Base-by-base conservation (phyloP, 352 stramenopile species). In the Globisporangium sylvaticum region DNA sequence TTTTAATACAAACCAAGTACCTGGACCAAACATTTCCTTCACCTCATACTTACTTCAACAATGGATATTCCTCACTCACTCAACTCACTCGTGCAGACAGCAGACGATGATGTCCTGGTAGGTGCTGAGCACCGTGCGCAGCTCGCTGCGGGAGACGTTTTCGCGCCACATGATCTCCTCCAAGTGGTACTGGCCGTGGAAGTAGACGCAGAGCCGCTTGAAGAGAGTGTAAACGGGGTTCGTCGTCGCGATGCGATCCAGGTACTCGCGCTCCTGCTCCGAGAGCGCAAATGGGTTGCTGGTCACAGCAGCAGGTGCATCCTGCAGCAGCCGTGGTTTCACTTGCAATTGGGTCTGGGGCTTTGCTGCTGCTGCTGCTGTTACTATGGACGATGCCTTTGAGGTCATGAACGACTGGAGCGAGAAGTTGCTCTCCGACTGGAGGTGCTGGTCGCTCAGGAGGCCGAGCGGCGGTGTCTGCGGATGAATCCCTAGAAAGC, bases 81-180 rank as follows among this genome's bases (percentile, higher is more conserved):
- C 5, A n/a, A 50, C 6, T 56, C n/a, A 94, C 67, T 94, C 87
- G 55, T 92, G 84, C 46, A 91, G 74, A 69, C 81, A 91, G 59
- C 80, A 92, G 14, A 93, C 87, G 32, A 94, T 86, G 56, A 94
- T 94, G 46, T 92, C 83, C 62, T 90, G 78, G 70, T 95, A 96
- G n/a, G 84, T 92, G 67, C 78, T 92, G 61, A 96, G 74, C 27
- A 95, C 85, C 0, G 81, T 90, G 27, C 85, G 83, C 20, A 96
- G 65, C 52, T 93, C 88, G n/a, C 80, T 88, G 3, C 88, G 81
- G 1, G 83, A 90, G 1, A 96, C 67, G 29, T 92, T 95, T 57
- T 96, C 88, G 15, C 88, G 76, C 88, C 88, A 96, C 88, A 96
- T 96, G 62, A 96, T 96, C 73, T 96, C 88, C 72, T 94, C 88